Evolutionary conservation across 2,329 filamentous ascomycete species (phyloP).

Genomic region (Colletotrichum navitas): DNA sequence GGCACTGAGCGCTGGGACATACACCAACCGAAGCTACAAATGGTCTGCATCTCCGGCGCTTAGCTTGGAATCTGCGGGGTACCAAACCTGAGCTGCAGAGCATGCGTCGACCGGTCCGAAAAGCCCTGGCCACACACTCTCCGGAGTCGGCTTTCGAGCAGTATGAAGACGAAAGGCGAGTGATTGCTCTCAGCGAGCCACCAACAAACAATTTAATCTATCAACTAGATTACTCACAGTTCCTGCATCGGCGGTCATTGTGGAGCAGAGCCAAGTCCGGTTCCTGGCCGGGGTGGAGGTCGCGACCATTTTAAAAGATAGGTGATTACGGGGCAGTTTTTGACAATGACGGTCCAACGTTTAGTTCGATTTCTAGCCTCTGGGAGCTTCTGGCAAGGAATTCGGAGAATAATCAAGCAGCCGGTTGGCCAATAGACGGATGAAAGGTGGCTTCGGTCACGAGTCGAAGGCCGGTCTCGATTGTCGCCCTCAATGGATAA

Average conservation of each 20-base stretch:
- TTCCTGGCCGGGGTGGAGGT: slow-evolving; percentile 33
- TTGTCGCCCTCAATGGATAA: not conserved
- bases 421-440: not conserved
- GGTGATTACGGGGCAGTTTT: slow-evolving; percentile 11
- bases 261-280: slow-evolving; percentile 33
- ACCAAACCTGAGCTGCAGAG: not conserved
- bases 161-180: not conserved
- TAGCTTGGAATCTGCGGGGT: slow-evolving; percentile 17
- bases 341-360: slow-evolving; percentile 1
- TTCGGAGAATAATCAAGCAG: slow-evolving; percentile 7
- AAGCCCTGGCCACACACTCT: not conserved
- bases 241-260: slow-evolving; percentile 38
- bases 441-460: slow-evolving; percentile 8
- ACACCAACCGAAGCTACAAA: not conserved
- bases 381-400: not conserved
- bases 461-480: not conserved
- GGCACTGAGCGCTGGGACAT: not conserved
- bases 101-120: slow-evolving; percentile 3
- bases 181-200: not conserved
- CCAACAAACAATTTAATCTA: not conserved
- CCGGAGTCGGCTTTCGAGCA: not conserved
- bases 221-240: slow-evolving; percentile 35
- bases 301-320: slow-evolving; percentile 2
- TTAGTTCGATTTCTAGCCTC: slow-evolving; percentile 10
- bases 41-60: slow-evolving; percentile 2